Percentiles rank a stretch among this genome's conserved stretches.
Conservation (phyloP, 805 yeast species). For the Teunomyces kruisii region DNA sequence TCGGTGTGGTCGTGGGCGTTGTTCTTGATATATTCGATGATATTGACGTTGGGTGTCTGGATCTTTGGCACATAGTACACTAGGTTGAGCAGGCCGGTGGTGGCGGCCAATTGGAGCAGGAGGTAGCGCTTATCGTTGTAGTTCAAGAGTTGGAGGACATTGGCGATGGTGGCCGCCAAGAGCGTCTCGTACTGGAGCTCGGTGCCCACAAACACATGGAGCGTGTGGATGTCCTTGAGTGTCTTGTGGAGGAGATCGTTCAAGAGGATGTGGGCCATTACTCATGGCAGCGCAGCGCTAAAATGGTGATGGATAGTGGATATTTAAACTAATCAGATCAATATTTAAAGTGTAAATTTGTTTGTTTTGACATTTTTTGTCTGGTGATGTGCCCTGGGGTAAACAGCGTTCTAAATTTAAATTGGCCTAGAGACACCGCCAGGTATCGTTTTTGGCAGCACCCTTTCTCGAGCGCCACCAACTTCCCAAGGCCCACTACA, state of each 20-base stretch:
- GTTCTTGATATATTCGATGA: slow-evolving; percentile 4
- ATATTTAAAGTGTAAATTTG: too few species aligned
- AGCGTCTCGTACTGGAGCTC: slow-evolving; percentile 14
- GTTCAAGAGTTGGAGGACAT: slow-evolving; percentile 15
- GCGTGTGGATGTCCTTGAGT: slow-evolving; percentile 16
- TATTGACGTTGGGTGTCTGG: not conserved
- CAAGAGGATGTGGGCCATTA: slow-evolving; percentile 6
- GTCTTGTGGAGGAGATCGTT: slow-evolving; percentile 18
- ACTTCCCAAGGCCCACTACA: not conserved
- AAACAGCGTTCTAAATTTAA: too few species aligned
- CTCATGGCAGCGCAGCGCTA: not conserved
- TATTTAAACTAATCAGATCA: too few species aligned
- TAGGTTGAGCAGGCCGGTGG: not conserved
- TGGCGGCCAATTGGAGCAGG: slow-evolving; percentile 6
- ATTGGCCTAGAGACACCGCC: not conserved
- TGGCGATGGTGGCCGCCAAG: slow-evolving; percentile 12
- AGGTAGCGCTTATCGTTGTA: slow-evolving; percentile 13
- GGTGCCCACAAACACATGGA: slow-evolving; percentile 11
- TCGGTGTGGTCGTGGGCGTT: not conserved
- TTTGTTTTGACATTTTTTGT: not conserved
- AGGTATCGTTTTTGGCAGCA: not conserved
- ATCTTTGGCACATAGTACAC: not conserved
- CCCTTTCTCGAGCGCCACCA: not conserved
- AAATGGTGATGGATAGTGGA: too few species aligned
- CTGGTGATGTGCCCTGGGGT: not conserved